Conservation (phyloP, 23 red algal genomes). For the Gracilaria gracilis region DNA sequence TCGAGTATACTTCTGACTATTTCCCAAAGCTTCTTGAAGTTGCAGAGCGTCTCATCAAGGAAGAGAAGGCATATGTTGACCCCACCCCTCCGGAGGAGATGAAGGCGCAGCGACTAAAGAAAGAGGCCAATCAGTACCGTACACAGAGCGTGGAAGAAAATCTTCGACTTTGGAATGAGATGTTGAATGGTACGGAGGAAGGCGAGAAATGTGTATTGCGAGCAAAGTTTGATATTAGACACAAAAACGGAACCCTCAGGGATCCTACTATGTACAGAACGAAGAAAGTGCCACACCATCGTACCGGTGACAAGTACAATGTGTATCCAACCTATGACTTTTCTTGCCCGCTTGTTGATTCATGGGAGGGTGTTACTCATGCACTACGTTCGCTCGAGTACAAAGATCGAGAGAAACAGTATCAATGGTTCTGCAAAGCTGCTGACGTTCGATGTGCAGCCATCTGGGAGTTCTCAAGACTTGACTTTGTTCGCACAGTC, state of each 20-base stretch:
- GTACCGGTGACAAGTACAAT: slow-evolving; percentile 85
- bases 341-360: slow-evolving; percentile 99
- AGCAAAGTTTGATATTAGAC: slow-evolving; percentile 98
- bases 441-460: slow-evolving; percentile 71
- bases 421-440: slow-evolving; percentile 87
- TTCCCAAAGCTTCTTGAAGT: slow-evolving; percentile 83
- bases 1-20: slow-evolving; percentile 98
- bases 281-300: slow-evolving; percentile 69
- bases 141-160: slow-evolving; percentile 80
- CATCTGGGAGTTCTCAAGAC: slow-evolving; percentile 96
- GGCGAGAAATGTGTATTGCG: slow-evolving; percentile 80
- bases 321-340: slow-evolving; percentile 99
- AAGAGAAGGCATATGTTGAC: slow-evolving; percentile 98
- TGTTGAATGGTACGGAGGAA: slow-evolving; percentile 75
- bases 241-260: slow-evolving; percentile 93
- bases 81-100: slow-evolving; percentile 82
- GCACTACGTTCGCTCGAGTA: slow-evolving; percentile 95
- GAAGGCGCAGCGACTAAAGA: slow-evolving; percentile 87
- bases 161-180: slow-evolving; percentile 87
- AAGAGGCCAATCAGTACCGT: slow-evolving; percentile 86
- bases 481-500: slow-evolving; percentile 94
- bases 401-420: slow-evolving; percentile 94
- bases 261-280: slow-evolving; percentile 97
- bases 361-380: slow-evolving; percentile 96
- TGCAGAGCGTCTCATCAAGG: slow-evolving; percentile 74